These are phyloP conservation scores for Colletotrichum tofieldiae DNA, from an alignment of 2,329 filamentous ascomycete species.

Conservation along the genomic window DNA sequence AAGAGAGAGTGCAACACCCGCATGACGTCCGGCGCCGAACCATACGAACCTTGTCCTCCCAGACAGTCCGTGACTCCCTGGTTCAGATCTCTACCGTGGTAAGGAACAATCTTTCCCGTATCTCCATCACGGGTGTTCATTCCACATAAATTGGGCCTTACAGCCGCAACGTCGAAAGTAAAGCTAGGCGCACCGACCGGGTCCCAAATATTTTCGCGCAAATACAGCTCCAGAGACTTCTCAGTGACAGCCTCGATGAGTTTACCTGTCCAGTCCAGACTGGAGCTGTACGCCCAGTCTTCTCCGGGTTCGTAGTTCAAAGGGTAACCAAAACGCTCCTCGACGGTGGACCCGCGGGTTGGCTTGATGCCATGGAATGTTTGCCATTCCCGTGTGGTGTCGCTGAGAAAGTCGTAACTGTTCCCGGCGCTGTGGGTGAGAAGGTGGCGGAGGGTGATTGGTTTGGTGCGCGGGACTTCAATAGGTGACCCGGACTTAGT, in stretches of 20 bases:
- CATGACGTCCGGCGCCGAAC: constrained; percentile 58
- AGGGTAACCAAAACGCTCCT: constrained; percentile 60
- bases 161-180: constrained; percentile 33
- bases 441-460: constrained; percentile 66
- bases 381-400: constrained; percentile 49
- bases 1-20: constrained; percentile 63
- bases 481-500: constrained; percentile 56
- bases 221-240: constrained; percentile 58
- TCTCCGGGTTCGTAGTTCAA: constrained; percentile 67
- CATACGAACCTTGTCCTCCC: constrained; percentile 56
- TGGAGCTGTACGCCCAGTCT: constrained; percentile 65
- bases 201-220: constrained; percentile 61
- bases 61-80: constrained; percentile 46
- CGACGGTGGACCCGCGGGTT: constrained; percentile 54
- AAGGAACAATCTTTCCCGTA: constrained; percentile 38
- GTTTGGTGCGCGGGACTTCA: constrained; percentile 50
- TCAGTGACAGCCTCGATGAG: constrained; percentile 65
- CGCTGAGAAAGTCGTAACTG: constrained; percentile 60
- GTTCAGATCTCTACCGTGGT: constrained; percentile 20
- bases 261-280: constrained; percentile 68
- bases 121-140: constrained; percentile 42
- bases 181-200: constrained; percentile 35
- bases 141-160: constrained; percentile 23
- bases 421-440: constrained; percentile 67
- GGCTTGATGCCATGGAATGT: constrained; percentile 46